Base-by-base conservation (phyloP, 2,329 filamentous ascomycete genomes). In the Fusarium sp. region DNA sequence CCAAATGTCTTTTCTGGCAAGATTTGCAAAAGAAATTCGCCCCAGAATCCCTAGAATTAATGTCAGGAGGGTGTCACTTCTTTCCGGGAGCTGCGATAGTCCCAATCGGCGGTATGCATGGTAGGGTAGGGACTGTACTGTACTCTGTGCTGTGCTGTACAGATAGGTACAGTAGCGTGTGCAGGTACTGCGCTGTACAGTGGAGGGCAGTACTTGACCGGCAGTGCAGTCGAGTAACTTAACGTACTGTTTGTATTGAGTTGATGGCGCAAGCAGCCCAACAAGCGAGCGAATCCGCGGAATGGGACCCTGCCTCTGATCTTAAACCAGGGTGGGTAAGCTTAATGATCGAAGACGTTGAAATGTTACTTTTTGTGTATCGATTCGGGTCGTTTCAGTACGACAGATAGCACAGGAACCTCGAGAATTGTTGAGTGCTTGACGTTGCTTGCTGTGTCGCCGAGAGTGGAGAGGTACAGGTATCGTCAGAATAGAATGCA, bases 1-100 rank as follows among this genome's bases (percentile, higher is more conserved):
- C 71, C 70, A 70, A 62, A 73, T 61, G 57, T 67, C 60, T 55
- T 47, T 75, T 75, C 63, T 70, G 75, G 71, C 44, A 76, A 76
- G 75, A 76, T 76, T 76, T 76, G 74, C 75, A 75, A 61, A 43
- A 53, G 24, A 32, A 71, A 74, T 71, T 76, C 62, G 73, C 73
- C 74, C 68, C 73, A 74, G 57, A 63, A 66, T 66, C 46, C 65
- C 54, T 48, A 48, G 34, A 45, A 25, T 58, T 65, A 47, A 49
- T 70, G 58, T 63, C 58, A 64, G 70, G 66, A 74, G 69, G 53
- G 69, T 69, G 66, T 67, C 65, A 72, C 63, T 59, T 73, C 56
- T 58, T 73, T 56, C 69, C 63, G 49, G 67, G 59, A 47, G 60
- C 60, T 64, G 58, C 43, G 64, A 68, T 66, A 58, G 66, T 44